Percentiles rank a stretch among this genome's conserved stretches.
Conservation (phyloP, 2,329 filamentous ascomycete genomes). For the Penicillium sp. region DNA sequence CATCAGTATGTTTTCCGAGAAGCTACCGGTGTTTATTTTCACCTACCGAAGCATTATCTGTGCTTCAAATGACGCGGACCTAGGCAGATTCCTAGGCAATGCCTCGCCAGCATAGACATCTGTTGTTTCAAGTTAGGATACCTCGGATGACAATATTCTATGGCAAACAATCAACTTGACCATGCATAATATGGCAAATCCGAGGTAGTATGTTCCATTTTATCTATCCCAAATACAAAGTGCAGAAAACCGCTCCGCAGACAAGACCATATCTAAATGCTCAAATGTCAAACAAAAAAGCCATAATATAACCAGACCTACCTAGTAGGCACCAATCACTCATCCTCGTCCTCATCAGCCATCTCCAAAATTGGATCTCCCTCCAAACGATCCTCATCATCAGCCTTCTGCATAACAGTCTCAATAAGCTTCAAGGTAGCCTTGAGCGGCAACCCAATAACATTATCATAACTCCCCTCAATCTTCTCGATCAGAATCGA, state of each 20-base stretch:
- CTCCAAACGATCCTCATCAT: slow-evolving; percentile 59
- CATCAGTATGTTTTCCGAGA: too few species aligned
- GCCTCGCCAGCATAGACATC: too few species aligned
- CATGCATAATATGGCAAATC: neutral
- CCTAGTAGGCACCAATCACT: neutral
- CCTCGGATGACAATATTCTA: too few species aligned
- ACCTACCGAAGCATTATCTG: too few species aligned
- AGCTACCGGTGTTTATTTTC: too few species aligned
- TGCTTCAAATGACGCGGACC: too few species aligned
- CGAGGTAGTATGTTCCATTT: slow-evolving; percentile 6
- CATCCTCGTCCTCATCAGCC: slow-evolving; percentile 29
- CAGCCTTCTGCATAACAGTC: slow-evolving; percentile 76
- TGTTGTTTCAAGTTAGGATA: too few species aligned
- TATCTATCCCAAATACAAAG: slow-evolving; percentile 12
- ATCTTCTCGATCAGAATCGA: slow-evolving; percentile 85
- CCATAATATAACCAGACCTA: neutral
- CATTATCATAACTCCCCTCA: slow-evolving; percentile 89
- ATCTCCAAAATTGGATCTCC: slow-evolving; percentile 47
- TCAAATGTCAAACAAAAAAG: neutral
- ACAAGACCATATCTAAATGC: neutral
- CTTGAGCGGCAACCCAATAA: slow-evolving; percentile 83
- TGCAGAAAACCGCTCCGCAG: neutral
- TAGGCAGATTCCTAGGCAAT: too few species aligned
- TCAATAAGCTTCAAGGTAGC: slow-evolving; percentile 79
- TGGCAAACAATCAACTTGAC: too few species aligned